Conservation (phyloP, 2,329 filamentous ascomycete genomes). For the Aspergillus sp. region DNA sequence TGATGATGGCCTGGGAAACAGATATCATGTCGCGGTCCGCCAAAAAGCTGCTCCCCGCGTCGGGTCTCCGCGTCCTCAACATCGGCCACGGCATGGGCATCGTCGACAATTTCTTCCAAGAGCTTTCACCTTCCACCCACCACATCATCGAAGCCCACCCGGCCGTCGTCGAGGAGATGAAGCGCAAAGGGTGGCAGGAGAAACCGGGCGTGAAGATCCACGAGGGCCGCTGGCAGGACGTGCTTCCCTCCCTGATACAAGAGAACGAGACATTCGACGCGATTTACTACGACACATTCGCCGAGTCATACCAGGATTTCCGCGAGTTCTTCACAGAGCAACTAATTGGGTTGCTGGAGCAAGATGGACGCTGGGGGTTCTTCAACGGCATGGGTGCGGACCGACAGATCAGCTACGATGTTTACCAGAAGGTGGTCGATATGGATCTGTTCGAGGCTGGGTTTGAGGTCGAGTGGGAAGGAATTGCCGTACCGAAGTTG, state of each 20-base stretch:
- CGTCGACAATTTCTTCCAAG: constrained; percentile 67
- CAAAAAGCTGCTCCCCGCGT: constrained; percentile 53
- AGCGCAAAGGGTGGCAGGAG: constrained; percentile 60
- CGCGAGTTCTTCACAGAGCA: constrained; percentile 81
- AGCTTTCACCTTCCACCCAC: constrained; percentile 58
- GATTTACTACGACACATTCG: constrained; percentile 97
- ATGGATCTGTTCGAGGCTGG: constrained; percentile 84
- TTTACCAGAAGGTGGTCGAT: constrained; percentile 86
- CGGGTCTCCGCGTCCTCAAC: constrained; percentile 66
- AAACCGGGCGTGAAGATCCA: constrained; percentile 54
- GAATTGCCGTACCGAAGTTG: constrained; percentile 64
- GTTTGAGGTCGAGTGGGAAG: constrained; percentile 80
- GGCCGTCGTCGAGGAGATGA: constrained; percentile 61
- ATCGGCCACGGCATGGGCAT: constrained; percentile 91
- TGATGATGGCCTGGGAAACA: constrained; percentile 92
- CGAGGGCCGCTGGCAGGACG: constrained; percentile 71
- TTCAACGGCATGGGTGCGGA: constrained; percentile 81
- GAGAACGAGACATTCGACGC: constrained; percentile 68
- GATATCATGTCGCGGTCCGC: constrained; percentile 76
- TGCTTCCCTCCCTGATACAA: constrained; percentile 60
- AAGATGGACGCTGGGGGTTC: constrained; percentile 51
- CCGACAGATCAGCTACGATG: constrained; percentile 86
- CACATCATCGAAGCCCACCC: constrained; percentile 85
- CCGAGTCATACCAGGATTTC: constrained; percentile 81
- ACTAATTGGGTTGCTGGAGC: constrained; percentile 64